Percentiles rank a stretch among this genome's conserved stretches.
phyloP scores from a whole-genome alignment of 352 stramenopile genomes.

The Phytophthora fragariae region DNA sequence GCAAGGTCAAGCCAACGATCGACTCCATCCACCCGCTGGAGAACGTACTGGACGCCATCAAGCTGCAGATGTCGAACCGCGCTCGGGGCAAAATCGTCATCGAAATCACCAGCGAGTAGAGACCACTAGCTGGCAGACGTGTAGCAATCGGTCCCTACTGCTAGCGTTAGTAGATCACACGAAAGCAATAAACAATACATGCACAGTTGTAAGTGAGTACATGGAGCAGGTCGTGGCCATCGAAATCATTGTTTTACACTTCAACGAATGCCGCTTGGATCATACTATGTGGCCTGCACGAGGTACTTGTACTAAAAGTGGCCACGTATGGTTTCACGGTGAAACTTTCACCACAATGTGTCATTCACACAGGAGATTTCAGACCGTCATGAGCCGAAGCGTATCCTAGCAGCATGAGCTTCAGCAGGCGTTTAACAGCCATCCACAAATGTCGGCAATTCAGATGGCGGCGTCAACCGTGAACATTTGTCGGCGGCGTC shows the following conservation, averaged over 20 bases:
- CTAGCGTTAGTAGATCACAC: no score
- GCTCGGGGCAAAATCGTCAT: conserved; percentile 71
- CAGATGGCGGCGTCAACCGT: conserved; percentile 11
- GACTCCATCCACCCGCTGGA: conserved; percentile 61
- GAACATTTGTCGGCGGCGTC: conserved; percentile 63
- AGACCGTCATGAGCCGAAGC: neutral
- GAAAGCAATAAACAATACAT: no score
- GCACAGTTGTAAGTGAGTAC: no score
- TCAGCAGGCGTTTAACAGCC: neutral
- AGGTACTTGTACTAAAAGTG: neutral
- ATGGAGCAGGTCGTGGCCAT: neutral
- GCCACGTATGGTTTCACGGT: neutral
- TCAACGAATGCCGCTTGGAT: neutral
- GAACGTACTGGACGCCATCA: conserved; percentile 54
- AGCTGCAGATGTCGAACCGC: conserved; percentile 54
- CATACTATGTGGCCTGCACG: no score
- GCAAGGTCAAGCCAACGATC: conserved; percentile 45
- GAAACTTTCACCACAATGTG: neutral
- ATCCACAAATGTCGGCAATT: neutral
- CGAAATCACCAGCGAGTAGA: conserved; percentile 41
- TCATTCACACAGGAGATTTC: neutral
- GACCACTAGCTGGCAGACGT: no score
- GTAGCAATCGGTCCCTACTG: no score
- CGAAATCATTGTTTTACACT: neutral
- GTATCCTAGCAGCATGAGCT: neutral